phyloP scores from a whole-genome alignment of 2,329 filamentous ascomycete species.

The Plectosphaerella plurivora region DNA sequence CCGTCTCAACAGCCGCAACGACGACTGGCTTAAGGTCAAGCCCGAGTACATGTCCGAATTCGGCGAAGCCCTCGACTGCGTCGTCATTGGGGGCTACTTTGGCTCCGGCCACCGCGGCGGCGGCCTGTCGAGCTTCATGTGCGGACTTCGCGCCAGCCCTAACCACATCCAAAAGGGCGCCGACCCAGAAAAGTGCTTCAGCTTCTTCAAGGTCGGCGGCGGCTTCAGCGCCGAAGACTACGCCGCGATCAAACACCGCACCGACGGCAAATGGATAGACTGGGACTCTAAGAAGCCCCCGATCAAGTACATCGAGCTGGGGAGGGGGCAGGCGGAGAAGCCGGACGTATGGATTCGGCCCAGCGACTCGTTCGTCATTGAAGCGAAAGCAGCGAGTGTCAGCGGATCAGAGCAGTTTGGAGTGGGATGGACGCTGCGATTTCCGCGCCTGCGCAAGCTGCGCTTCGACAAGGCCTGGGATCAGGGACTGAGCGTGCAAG shows the following conservation, averaged over 20 bases:
- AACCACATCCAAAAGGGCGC: conserved; percentile 56
- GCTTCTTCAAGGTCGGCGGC: conserved; percentile 98
- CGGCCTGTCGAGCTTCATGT: conserved; percentile 80
- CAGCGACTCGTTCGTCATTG: conserved; percentile 79
- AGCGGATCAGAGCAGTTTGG: conserved; percentile 73
- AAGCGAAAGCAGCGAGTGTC: conserved; percentile 82
- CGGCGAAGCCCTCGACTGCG: conserved; percentile 85
- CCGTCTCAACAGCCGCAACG: conserved; percentile 80
- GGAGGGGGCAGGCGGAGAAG: conserved; percentile 71
- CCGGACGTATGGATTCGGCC: conserved; percentile 95
- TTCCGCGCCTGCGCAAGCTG: conserved; percentile 81
- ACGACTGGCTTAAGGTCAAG: conserved; percentile 98
- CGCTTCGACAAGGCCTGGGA: conserved; percentile 83
- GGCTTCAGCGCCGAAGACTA: conserved; percentile 86
- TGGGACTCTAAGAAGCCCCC: conserved; percentile 80
- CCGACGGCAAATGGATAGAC: conserved; percentile 85
- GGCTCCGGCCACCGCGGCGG: conserved; percentile 84
- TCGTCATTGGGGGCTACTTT: conserved; percentile 89
- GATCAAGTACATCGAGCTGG: conserved; percentile 73
- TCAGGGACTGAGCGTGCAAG: conserved; percentile 69
- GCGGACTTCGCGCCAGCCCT: conserved; percentile 73
- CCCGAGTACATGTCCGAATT: conserved; percentile 98
- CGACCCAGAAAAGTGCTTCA: conserved; percentile 73
- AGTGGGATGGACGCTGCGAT: conserved; percentile 73
- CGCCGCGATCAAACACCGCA: conserved; percentile 73